Conservation (phyloP, 2,329 filamentous ascomycete genomes). For the Trichoderma lentiforme region DNA sequence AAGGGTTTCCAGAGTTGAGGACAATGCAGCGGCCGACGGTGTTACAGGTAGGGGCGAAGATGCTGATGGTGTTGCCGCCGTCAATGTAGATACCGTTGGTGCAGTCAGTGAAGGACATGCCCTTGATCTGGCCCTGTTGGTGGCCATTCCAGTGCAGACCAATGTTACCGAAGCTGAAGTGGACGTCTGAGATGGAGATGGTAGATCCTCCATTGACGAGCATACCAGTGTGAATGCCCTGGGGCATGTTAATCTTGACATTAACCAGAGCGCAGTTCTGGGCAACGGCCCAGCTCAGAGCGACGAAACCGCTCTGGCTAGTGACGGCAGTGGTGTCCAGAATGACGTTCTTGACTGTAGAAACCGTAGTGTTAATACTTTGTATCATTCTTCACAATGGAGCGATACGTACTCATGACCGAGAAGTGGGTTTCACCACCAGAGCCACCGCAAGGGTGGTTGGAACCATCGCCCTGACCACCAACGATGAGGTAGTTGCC, state of each 20-base stretch:
- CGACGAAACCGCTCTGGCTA: conserved; percentile 19
- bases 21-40: conserved; percentile 15
- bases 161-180: conserved; percentile 22
- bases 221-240: conserved; percentile 21
- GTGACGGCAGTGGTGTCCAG: conserved; percentile 22
- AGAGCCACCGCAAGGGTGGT: conserved; percentile 19
- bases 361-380: neutral
- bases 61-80: conserved; percentile 13
- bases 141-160: conserved; percentile 23
- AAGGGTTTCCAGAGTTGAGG: conserved; percentile 12
- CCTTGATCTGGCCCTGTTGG: conserved; percentile 19
- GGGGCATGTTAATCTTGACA: conserved; percentile 19
- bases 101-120: conserved; percentile 12
- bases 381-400: neutral
- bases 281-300: conserved; percentile 23
- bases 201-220: conserved; percentile 20
- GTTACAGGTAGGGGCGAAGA: conserved; percentile 15
- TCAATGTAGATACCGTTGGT: conserved; percentile 16
- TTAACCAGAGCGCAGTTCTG: conserved; percentile 25
- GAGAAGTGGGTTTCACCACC: conserved; percentile 24
- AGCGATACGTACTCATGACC: conserved; percentile 21
- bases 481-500: conserved; percentile 41
- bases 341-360: conserved; percentile 22
- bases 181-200: conserved; percentile 22
- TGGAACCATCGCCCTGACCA: conserved; percentile 20